Evolutionary conservation across 805 yeast genomes (phyloP).

Genomic region (Ogataea methylovora): DNA sequence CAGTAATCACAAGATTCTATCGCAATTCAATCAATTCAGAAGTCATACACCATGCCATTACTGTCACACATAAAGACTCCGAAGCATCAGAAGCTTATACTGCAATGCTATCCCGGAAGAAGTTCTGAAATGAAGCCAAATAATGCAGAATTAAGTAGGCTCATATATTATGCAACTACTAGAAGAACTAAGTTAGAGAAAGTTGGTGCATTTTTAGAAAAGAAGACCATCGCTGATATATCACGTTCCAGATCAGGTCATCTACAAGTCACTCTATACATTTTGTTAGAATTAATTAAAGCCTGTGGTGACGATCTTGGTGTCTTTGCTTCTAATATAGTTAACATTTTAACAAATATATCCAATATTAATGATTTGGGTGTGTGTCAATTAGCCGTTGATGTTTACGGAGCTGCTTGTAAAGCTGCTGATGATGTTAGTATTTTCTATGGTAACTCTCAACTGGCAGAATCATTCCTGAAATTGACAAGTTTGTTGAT

Average conservation of each 20-base stretch:
- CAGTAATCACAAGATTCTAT: too few species aligned
- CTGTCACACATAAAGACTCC: constrained; percentile 31
- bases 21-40: too few species aligned
- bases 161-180: constrained; percentile 84
- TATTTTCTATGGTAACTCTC: constrained; percentile 38
- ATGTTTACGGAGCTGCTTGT: constrained; percentile 26
- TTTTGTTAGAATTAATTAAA: constrained; percentile 60
- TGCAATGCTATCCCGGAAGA: constrained; percentile 91
- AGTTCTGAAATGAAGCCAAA: constrained; percentile 83
- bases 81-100: constrained; percentile 83
- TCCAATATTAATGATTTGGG: constrained; percentile 52
- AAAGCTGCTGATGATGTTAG: constrained; percentile 17
- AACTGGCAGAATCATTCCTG: constrained; percentile 32
- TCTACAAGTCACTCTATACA: constrained; percentile 70
- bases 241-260: constrained; percentile 65
- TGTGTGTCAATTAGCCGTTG: constrained; percentile 38
- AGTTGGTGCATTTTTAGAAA: constrained; percentile 63
- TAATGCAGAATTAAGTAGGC: constrained; percentile 81
- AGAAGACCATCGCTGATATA: constrained; percentile 54
- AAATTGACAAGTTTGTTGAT: constrained; percentile 18
- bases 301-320: constrained; percentile 80
- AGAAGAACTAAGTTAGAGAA: constrained; percentile 84
- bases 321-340: constrained; percentile 66
- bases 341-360: constrained; percentile 48
- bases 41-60: constrained; percentile 12